Percentiles rank a stretch among this genome's conserved stretches.
Conservation (phyloP, 805 yeast species). For the Saccharomycopsis fodiens region DNA sequence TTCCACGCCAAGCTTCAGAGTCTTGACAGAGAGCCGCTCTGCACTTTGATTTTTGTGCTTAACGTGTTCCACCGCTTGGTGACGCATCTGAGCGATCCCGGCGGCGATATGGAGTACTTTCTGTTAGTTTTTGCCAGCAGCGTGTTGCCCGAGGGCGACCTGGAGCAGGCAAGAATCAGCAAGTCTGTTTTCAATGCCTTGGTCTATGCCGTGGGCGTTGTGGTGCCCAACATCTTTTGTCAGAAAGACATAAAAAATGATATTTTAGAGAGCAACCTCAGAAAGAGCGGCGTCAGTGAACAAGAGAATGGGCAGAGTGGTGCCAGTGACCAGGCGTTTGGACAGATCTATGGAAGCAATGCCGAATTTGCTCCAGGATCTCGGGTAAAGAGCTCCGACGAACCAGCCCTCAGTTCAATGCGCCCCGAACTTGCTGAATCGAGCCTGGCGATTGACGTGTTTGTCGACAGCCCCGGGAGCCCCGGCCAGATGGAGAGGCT, state of each 20-base stretch:
- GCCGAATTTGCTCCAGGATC: too few species aligned
- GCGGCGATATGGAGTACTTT: slow-evolving; percentile 12
- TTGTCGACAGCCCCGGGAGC: not conserved
- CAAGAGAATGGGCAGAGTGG: too few species aligned
- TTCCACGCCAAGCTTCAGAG: slow-evolving; percentile 9
- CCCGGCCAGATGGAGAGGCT: not conserved
- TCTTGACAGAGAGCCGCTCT: not conserved
- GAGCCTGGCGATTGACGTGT: not conserved
- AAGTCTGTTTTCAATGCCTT: slow-evolving; percentile 9
- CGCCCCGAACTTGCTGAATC: slow-evolving; percentile 1
- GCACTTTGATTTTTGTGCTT: slow-evolving; percentile 3
- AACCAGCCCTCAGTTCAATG: too few species aligned
- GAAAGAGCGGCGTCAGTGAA: too few species aligned
- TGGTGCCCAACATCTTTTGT: slow-evolving; percentile 5
- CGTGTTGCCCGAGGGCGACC: slow-evolving; percentile 4
- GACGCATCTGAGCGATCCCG: not conserved
- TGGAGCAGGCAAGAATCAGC: not conserved
- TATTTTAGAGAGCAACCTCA: too few species aligned
- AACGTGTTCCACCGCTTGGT: slow-evolving; percentile 12
- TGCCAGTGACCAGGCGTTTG: too few species aligned
- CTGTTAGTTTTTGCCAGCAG: slow-evolving; percentile 6
- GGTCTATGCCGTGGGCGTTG: slow-evolving; percentile 15
- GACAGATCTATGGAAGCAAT: too few species aligned
- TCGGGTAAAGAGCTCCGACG: too few species aligned
- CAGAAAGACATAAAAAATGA: too few species aligned